Conservation (phyloP, 1,139 yeast species). For the Blastobotrys aristatus region DNA sequence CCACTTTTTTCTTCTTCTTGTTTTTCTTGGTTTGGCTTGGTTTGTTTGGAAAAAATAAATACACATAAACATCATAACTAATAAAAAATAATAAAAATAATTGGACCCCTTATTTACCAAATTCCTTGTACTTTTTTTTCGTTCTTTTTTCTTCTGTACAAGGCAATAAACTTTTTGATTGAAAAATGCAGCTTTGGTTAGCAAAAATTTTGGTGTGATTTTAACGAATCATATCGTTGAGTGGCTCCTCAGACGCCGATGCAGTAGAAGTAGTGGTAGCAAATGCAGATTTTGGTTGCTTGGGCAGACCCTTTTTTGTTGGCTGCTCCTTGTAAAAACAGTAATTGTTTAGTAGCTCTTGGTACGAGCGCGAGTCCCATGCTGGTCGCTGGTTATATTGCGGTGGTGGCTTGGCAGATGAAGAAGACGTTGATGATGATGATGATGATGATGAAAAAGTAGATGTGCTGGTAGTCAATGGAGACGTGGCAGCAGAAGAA, state of each 20-base stretch:
- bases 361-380: conserved; percentile 58
- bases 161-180: no score
- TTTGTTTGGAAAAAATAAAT: conserved; percentile 1
- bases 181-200: no score
- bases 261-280: conserved; percentile 3
- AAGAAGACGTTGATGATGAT: not conserved
- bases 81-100: conserved; percentile 1
- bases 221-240: no score
- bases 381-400: conserved; percentile 24
- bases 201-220: no score
- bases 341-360: conserved; percentile 63
- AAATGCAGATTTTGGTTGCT: conserved; percentile 2
- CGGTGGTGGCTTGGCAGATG: conserved; percentile 11
- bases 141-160: not conserved
- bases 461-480: not conserved
- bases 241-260: not conserved
- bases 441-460: not conserved
- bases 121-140: not conserved
- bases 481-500: no score
- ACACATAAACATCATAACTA: conserved; percentile 5
- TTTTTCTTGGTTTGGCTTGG: not conserved
- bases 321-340: conserved; percentile 49
- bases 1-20: not conserved
- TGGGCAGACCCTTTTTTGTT: not conserved
- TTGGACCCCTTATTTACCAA: not conserved